Conservation (phyloP, 805 yeast genomes). For the Pichia rugopelliculosa region DNA sequence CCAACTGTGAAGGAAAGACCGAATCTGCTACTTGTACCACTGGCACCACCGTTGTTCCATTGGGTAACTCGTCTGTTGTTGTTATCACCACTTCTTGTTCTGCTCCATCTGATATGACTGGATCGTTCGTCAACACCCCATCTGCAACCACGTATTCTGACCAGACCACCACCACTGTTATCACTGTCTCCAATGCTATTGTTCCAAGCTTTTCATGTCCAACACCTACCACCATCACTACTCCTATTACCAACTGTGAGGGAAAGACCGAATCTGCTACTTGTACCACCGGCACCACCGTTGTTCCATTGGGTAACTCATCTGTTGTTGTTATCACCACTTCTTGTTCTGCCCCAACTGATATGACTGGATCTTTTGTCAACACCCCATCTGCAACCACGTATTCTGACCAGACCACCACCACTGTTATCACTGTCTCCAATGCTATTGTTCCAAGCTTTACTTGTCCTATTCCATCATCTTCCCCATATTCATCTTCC, state of each 20-base stretch:
- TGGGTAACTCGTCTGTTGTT: not conserved
- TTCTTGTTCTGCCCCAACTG: conserved; percentile 6
- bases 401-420: not conserved
- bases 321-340: conserved; percentile 5
- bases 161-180: not conserved
- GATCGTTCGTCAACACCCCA: conserved; percentile 5
- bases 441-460: conserved; percentile 1
- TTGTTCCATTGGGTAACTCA: not conserved
- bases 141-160: not conserved
- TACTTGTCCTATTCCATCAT: conserved; percentile 8
- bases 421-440: conserved; percentile 1
- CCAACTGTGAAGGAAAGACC: not conserved
- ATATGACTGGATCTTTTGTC: conserved; percentile 9
- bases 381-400: conserved; percentile 1
- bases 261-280: not conserved
- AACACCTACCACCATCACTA: conserved; percentile 3
- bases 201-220: conserved; percentile 6
- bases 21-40: conserved; percentile 1
- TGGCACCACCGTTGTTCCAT: conserved; percentile 2
- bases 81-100: conserved; percentile 8
- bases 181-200: conserved; percentile 3
- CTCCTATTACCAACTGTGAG: conserved; percentile 1
- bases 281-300: conserved; percentile 3
- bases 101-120: conserved; percentile 5
- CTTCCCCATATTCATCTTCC: not conserved